Evolutionary conservation across 208 protist species (phyloP).

Genomic region (Tetramitus jugosus): DNA sequence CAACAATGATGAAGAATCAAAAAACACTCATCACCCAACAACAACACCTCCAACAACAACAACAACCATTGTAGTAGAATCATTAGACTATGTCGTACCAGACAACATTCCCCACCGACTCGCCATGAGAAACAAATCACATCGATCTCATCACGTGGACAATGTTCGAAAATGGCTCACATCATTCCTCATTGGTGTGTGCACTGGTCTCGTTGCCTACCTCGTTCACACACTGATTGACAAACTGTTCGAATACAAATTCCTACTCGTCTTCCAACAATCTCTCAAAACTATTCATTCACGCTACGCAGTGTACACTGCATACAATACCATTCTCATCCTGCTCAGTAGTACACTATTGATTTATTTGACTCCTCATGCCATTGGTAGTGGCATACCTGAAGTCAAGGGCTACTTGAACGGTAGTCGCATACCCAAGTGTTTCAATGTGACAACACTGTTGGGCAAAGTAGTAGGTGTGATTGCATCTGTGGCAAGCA

Average conservation of each 20-base stretch:
- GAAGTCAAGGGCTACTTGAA: slow-evolving; percentile 76
- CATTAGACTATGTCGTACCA: not conserved
- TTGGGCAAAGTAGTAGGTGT: slow-evolving; percentile 66
- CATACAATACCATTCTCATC: not conserved
- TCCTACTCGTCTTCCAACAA: not conserved
- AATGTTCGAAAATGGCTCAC: not conserved
- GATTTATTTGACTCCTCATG: not conserved
- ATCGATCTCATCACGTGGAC: not conserved
- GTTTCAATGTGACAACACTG: slow-evolving; percentile 54
- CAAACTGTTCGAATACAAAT: not conserved
- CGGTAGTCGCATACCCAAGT: slow-evolving; percentile 43
- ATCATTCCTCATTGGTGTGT: not conserved
- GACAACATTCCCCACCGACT: not conserved
- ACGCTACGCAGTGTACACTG: not conserved
- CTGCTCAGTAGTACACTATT: not conserved
- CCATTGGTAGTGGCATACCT: slow-evolving; percentile 54
- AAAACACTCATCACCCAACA: too few species aligned
- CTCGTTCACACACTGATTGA: not conserved
- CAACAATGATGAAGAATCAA: too few species aligned
- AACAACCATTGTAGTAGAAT: not conserved
- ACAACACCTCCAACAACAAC: too few species aligned
- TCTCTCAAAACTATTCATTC: not conserved
- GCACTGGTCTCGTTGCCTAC: not conserved
- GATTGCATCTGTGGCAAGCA: slow-evolving; percentile 70
- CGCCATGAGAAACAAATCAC: not conserved